These are phyloP conservation scores for Sugiyamaella japonica DNA, from an alignment of 1,139 yeast genomes.

Conservation along the genomic window DNA sequence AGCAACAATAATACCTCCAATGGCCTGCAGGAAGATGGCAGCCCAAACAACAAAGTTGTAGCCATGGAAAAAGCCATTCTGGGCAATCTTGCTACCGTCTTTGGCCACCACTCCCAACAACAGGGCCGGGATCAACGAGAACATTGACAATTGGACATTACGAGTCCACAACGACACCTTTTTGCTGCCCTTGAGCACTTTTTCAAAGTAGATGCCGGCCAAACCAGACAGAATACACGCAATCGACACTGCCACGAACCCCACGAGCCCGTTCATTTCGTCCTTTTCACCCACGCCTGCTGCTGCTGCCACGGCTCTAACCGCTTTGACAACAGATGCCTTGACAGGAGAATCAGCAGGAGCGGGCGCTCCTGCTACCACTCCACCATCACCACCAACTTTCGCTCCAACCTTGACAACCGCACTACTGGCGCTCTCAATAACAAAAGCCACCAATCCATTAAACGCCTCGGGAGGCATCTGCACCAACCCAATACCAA, in stretches of 20 bases:
- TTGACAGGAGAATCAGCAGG: not conserved
- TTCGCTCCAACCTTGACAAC: constrained; percentile 10
- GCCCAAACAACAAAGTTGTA: constrained; percentile 44
- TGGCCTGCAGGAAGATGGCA: constrained; percentile 44
- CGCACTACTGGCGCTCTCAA: constrained; percentile 21
- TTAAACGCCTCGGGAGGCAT: constrained; percentile 38
- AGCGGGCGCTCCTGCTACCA: not conserved
- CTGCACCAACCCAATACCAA: constrained; percentile 46
- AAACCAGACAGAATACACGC: constrained; percentile 45
- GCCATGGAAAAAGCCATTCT: constrained; percentile 44
- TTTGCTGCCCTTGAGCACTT: constrained; percentile 43
- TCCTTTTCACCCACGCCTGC: not conserved
- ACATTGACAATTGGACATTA: constrained; percentile 44
- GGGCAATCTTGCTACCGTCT: constrained; percentile 41
- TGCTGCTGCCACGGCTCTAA: not conserved
- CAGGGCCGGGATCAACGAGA: constrained; percentile 45
- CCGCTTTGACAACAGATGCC: constrained; percentile 10
- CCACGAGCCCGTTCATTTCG: constrained; percentile 37
- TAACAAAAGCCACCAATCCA: constrained; percentile 25
- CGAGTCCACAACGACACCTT: constrained; percentile 44
- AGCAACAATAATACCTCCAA: constrained; percentile 47
- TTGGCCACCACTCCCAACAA: constrained; percentile 42
- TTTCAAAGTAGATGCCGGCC: constrained; percentile 48
- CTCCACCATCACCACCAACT: not conserved
- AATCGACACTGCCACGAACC: constrained; percentile 42